Evolutionary conservation across 306 rosid species (phyloP).

Genomic region (Quercus glauca): DNA sequence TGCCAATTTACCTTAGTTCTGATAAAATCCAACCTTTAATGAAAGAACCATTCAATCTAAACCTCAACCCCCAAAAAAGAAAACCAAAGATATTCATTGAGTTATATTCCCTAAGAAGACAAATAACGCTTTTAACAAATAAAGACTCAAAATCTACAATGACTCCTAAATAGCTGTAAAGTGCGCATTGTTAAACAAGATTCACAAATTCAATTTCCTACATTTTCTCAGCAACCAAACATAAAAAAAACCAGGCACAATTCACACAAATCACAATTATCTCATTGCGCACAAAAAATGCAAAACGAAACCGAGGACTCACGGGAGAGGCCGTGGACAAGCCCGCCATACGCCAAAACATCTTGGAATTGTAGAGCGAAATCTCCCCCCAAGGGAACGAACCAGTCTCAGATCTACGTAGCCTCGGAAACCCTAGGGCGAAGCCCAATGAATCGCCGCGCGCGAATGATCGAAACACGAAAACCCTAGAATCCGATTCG

Average conservation of each 20-base stretch:
- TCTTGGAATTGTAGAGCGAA: slow-evolving; percentile 41
- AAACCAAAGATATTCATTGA: too few species aligned
- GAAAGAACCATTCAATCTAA: not conserved
- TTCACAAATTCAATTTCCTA: slow-evolving; percentile 15
- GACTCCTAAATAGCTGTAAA: not conserved
- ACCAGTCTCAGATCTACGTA: slow-evolving; percentile 60
- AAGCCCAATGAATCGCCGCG: slow-evolving; percentile 12
- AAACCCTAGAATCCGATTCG: slow-evolving; percentile 57
- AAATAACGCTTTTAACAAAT: too few species aligned
- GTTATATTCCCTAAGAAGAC: too few species aligned
- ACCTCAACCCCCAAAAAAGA: not conserved
- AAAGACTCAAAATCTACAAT: not conserved
- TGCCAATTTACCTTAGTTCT: not conserved
- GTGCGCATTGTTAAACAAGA: not conserved
- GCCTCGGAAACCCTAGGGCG: slow-evolving; percentile 64
- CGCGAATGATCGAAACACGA: slow-evolving; percentile 10
- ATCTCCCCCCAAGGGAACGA: slow-evolving; percentile 14
- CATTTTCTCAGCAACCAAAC: slow-evolving; percentile 26
- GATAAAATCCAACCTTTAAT: not conserved
- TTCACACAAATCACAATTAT: not conserved
- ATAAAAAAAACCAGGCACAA: not conserved
- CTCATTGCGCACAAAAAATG: not conserved
- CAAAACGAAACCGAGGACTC: slow-evolving; percentile 34
- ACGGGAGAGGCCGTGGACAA: slow-evolving; percentile 97
- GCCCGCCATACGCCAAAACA: slow-evolving; percentile 99